Conservation (phyloP, 495 filamentous ascomycete species). For the Lasiosphaeris hirsuta region DNA sequence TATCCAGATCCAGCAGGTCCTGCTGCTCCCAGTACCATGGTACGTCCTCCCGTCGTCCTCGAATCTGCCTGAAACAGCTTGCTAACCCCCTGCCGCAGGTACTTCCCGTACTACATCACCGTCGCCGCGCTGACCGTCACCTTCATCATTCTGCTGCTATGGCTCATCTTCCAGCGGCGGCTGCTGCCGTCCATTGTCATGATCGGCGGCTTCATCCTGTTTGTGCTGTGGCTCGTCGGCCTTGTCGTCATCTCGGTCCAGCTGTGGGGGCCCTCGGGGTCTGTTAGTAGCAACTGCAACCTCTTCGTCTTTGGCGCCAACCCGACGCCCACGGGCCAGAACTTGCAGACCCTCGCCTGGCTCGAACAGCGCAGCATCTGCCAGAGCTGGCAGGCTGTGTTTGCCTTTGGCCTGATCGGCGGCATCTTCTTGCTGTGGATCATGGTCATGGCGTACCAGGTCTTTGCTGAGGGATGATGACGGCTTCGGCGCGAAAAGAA, state of each 20-base stretch:
- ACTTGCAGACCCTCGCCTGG: conserved; percentile 72
- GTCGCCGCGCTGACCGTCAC: conserved; percentile 63
- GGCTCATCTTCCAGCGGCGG: conserved; percentile 70
- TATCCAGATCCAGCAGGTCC: conserved; percentile 69
- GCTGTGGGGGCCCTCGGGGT: conserved; percentile 74
- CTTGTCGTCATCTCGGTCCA: conserved; percentile 87
- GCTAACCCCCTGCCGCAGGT: conserved; percentile 52
- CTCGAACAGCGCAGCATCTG: conserved; percentile 85
- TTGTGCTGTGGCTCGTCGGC: conserved; percentile 87
- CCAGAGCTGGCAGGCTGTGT: conserved; percentile 63
- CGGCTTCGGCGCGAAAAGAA: background rate
- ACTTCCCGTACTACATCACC: conserved; percentile 89
- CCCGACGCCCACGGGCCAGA: conserved; percentile 56
- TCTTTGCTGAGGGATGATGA: conserved; percentile 52
- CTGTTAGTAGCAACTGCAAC: conserved; percentile 77
- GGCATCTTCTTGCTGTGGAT: conserved; percentile 90
- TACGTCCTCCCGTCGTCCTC: conserved; percentile 40
- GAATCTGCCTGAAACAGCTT: background rate
- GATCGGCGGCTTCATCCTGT: conserved; percentile 87
- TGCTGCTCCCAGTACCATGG: conserved; percentile 78
- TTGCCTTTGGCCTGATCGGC: conserved; percentile 72
- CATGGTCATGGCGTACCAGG: conserved; percentile 88
- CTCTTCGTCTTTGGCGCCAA: conserved; percentile 57
- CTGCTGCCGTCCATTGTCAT: conserved; percentile 89
- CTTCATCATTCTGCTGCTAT: conserved; percentile 69